phyloP scores from a whole-genome alignment of 352 stramenopile species.

The Aphanomyces stellatus region DNA sequence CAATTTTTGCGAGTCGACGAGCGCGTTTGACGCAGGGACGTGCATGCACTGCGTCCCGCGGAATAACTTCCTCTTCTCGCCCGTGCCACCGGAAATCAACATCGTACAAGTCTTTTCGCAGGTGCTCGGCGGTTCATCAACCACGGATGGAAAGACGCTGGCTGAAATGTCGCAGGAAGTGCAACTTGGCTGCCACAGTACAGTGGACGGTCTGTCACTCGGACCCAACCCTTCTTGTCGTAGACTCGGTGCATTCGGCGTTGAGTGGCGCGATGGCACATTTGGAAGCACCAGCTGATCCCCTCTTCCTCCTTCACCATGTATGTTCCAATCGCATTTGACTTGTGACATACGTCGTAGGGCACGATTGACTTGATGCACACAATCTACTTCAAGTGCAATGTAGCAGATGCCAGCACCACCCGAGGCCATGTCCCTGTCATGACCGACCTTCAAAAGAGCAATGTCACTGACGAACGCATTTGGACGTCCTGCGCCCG shows the following conservation, averaged over 20 bases:
- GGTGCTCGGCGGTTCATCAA: constrained; percentile 41
- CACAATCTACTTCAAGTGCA: constrained; percentile 13
- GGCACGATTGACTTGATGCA: constrained; percentile 1
- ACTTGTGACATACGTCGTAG: background rate
- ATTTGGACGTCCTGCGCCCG: background rate
- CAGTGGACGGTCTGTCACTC: background rate
- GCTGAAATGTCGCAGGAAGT: constrained; percentile 51
- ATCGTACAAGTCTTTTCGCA: constrained; percentile 49
- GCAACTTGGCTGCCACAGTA: constrained; percentile 58
- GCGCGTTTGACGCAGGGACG: background rate
- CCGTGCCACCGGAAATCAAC: constrained; percentile 55
- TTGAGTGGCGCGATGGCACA: background rate
- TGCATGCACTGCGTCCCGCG: constrained; percentile 52
- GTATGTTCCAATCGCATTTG: no score
- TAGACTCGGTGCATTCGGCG: background rate
- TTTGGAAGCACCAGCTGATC: background rate
- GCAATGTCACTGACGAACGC: background rate
- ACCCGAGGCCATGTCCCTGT: background rate
- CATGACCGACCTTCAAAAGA: background rate
- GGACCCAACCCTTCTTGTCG: no score
- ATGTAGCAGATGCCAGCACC: background rate
- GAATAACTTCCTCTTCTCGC: constrained; percentile 38
- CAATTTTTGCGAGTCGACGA: constrained; percentile 60
- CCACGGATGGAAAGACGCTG: constrained; percentile 35
- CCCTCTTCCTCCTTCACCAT: constrained; percentile 66